These are phyloP conservation scores for Kingdonia uniflora DNA, from an alignment of 164 flowering plant species.

Conservation along the genomic window DNA sequence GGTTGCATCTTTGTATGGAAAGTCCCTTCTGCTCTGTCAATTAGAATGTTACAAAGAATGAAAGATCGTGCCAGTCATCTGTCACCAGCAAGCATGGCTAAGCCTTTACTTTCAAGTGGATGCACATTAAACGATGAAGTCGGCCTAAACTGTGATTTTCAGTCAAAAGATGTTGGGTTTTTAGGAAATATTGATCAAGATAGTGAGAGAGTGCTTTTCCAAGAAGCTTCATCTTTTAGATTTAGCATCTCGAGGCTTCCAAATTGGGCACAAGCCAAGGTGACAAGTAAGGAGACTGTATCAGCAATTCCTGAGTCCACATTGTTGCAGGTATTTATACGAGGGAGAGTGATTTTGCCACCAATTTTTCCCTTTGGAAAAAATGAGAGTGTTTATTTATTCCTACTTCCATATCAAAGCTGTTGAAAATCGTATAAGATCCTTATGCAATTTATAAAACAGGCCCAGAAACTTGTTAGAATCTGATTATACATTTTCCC, in stretches of 20 bases:
- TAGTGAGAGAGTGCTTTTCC: slow-evolving; percentile 8
- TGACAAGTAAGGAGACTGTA: slow-evolving; percentile 15
- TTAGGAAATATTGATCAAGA: slow-evolving; percentile 8
- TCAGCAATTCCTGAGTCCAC: not conserved
- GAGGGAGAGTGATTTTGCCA: not conserved
- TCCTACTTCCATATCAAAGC: not conserved
- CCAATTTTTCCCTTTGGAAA: too few species aligned
- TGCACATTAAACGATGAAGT: slow-evolving; percentile 17
- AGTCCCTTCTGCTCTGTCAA: slow-evolving; percentile 37
- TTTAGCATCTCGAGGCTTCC: slow-evolving; percentile 76
- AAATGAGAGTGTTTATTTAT: not conserved
- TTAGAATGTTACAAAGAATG: slow-evolving; percentile 39
- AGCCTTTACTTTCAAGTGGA: slow-evolving; percentile 15
- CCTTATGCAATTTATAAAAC: not conserved
- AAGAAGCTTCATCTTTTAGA: slow-evolving; percentile 29
- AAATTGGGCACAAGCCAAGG: slow-evolving; percentile 61
- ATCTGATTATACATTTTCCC: not conserved
- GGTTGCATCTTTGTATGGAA: slow-evolving; percentile 75
- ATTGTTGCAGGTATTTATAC: not conserved
- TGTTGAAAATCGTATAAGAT: not conserved
- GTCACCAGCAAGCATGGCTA: slow-evolving; percentile 20
- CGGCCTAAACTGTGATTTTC: slow-evolving; percentile 7
- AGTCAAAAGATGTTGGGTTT: slow-evolving; percentile 7
- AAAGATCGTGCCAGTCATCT: slow-evolving; percentile 24
- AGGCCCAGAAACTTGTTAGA: not conserved